Base-by-base conservation (phyloP, 306 rosid species). In the Prunus mume region DNA sequence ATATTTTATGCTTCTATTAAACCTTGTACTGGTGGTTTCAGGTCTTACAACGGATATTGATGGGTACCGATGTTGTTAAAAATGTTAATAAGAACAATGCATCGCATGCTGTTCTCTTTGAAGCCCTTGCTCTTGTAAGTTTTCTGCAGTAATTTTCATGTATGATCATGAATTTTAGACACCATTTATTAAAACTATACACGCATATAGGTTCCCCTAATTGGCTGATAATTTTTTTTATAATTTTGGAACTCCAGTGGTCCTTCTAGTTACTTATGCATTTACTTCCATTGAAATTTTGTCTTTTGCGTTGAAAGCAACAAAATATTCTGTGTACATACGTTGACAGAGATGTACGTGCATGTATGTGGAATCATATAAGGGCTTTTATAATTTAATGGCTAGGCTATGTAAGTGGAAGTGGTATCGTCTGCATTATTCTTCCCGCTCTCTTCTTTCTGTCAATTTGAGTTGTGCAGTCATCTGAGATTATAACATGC, bases 31-130 rank as follows among this genome's bases (percentile, higher is more conserved):
- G 12, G 68, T 67, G 56, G 57, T 86, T 88, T 85, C 99, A 92
- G 98, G 99, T 96, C 81, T 86, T 96, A 78, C 99, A 96, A 88
- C 85, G 98, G 87, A 89, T 96, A 85, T 74, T 96, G 87, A 96
- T 96, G 99, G 99, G 99, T 62, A 96, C 98, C 9, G 99, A 96
- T 89, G 99, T 96, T 83, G 99, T 96, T 78, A 96, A 96, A 83
- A 96, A 96, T 86, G 99, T 96, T 65, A 96, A 96, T 87, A 96
- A 96, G 87, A 96, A 96, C 79, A 96, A 96, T 78, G 99, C 99
- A 60, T 96, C 99, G 12, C 98, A 96, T 78, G 99, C 99, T 71
- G 99, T 96, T 88, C 98, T 96, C 74, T 96, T 96, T 83, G 99
- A 96, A 91, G 99, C 99, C 72, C 96, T 96, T 71, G 99, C 99